These are phyloP conservation scores for Coccomyxa subellipsoidea DNA, from an alignment of 163 green algal genomes.

Conservation along the genomic window DNA sequence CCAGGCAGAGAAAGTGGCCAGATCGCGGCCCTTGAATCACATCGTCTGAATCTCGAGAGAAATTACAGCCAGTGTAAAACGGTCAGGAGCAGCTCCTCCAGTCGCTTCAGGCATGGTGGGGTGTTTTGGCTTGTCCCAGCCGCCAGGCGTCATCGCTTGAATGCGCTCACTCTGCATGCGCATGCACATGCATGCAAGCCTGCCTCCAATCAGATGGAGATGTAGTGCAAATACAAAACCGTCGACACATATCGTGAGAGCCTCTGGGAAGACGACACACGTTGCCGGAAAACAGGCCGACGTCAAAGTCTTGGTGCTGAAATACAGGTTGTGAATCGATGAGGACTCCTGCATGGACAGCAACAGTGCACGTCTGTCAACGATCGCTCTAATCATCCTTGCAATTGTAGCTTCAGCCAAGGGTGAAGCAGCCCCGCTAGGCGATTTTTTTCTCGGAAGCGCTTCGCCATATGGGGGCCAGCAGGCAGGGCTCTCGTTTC, in stretches of 20 bases:
- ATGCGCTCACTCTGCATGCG: neutral
- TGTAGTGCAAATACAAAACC: too few species aligned
- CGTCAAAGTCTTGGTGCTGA: neutral
- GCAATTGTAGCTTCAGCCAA: neutral
- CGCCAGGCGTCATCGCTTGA: neutral
- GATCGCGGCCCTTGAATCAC: too few species aligned
- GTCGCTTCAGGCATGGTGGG: neutral
- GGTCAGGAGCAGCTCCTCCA: neutral
- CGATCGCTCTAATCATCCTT: neutral
- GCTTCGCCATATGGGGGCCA: neutral
- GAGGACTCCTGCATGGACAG: neutral
- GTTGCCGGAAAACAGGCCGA: too few species aligned
- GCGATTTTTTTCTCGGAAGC: neutral
- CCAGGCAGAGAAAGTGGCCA: too few species aligned
- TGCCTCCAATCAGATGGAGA: neutral
- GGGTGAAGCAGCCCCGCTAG: neutral
- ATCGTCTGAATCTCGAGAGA: too few species aligned
- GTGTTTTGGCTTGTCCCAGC: neutral
- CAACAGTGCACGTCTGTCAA: neutral
- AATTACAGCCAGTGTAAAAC: too few species aligned
- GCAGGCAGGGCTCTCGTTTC: neutral
- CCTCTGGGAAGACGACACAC: too few species aligned
- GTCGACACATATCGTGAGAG: too few species aligned
- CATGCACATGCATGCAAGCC: neutral
- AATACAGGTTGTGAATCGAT: neutral